These are phyloP conservation scores for Hirschioporus abietinus DNA, from an alignment of 768 basidiomycete genomes.

Conservation along the genomic window DNA sequence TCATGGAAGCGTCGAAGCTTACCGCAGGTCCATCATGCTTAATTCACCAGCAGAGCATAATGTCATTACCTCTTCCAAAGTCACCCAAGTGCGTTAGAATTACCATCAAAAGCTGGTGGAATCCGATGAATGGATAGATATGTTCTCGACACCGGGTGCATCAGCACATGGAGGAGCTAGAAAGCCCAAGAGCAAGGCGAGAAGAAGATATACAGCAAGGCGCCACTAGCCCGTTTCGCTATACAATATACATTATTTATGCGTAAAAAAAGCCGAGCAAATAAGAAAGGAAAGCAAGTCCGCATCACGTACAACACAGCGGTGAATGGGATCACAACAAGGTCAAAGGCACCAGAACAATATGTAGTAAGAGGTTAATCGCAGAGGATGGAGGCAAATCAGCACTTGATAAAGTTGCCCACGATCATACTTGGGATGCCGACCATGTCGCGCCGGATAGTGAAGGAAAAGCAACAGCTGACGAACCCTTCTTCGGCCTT, in stretches of 20 bases:
- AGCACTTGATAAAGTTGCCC: slow-evolving; percentile 80
- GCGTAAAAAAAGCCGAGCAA: not conserved
- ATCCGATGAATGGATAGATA: too few relatives aligned
- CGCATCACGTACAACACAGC: not conserved
- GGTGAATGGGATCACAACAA: not conserved
- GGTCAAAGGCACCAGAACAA: not conserved
- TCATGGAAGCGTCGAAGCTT: too few relatives aligned
- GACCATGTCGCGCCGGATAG: slow-evolving; percentile 78
- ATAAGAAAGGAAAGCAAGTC: not conserved
- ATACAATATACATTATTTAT: not conserved
- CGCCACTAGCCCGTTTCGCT: not conserved
- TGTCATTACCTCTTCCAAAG: too few relatives aligned
- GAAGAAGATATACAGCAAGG: not conserved
- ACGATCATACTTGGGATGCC: slow-evolving; percentile 89
- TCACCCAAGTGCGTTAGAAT: too few relatives aligned
- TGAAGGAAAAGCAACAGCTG: slow-evolving; percentile 90
- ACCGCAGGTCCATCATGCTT: too few relatives aligned
- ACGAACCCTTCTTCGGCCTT: slow-evolving; percentile 64
- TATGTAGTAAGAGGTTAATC: not conserved
- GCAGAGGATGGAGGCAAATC: slow-evolving; percentile 9
- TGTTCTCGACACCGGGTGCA: too few relatives aligned
- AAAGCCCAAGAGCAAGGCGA: not conserved
- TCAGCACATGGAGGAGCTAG: not conserved
- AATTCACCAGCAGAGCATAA: too few relatives aligned
- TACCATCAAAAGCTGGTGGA: too few relatives aligned